phyloP scores from a whole-genome alignment of 108 stramenopile species.

The Cyclostephanos tholiformis region DNA sequence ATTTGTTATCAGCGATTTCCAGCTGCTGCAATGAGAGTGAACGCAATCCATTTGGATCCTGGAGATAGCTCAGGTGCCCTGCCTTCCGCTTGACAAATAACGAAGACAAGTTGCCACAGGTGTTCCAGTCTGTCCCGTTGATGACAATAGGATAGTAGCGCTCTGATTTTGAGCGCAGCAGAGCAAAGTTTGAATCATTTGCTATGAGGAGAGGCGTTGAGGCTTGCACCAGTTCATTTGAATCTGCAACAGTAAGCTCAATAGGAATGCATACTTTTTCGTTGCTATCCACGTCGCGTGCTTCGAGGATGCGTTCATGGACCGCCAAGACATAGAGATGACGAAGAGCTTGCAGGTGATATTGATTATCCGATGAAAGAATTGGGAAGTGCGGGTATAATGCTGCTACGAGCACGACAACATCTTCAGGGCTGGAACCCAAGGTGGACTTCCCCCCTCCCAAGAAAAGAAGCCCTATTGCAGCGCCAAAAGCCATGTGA shows the following conservation, averaged over 20 bases:
- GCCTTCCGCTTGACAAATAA: constrained; percentile 86
- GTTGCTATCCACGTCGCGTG: constrained; percentile 89
- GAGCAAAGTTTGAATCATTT: constrained; percentile 26
- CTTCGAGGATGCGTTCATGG: constrained; percentile 79
- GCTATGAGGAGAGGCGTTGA: constrained; percentile 34
- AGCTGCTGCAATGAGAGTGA: constrained; percentile 54
- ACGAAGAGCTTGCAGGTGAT: constrained; percentile 95
- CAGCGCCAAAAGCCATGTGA: constrained; percentile 90
- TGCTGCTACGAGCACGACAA: constrained; percentile 90
- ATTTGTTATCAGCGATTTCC: constrained; percentile 37
- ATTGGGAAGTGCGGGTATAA: constrained; percentile 94
- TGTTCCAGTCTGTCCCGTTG: constrained; percentile 33
- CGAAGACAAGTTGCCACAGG: constrained; percentile 16
- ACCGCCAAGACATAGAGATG: constrained; percentile 97
- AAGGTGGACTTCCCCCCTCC: constrained; percentile 93
- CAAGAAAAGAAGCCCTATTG: constrained; percentile 94
- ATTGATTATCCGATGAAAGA: constrained; percentile 88
- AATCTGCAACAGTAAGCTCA: constrained; percentile 49
- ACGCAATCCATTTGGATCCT: constrained; percentile 62
- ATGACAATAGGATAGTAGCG: constrained; percentile 56
- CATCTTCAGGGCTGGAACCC: constrained; percentile 85
- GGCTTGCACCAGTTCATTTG: constrained; percentile 23
- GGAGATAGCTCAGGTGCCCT: constrained; percentile 71
- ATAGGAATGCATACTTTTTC: constrained; percentile 78
- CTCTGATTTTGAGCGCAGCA: constrained; percentile 62